Percentiles rank a stretch among this genome's conserved stretches.
These are phyloP conservation scores for Vanrija pseudolonga DNA, from an alignment of 1,284 basidiomycete species.

Conservation along the genomic window DNA sequence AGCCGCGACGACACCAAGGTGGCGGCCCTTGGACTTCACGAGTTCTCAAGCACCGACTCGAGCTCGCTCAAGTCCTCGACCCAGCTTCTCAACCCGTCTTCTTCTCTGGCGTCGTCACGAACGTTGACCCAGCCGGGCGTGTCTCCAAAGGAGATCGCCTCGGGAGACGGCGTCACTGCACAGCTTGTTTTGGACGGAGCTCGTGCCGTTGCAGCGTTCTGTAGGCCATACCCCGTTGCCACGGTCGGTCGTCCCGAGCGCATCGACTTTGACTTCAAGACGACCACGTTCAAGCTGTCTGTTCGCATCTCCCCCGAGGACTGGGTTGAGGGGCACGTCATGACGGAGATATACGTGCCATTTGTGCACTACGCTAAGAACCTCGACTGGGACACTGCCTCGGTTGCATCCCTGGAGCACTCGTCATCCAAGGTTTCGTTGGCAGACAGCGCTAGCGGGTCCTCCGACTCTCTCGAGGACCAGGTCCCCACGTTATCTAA, in stretches of 20 bases:
- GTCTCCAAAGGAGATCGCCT: constrained; percentile 38
- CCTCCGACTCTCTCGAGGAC: no score
- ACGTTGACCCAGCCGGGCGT: constrained; percentile 18
- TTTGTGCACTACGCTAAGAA: constrained; percentile 77
- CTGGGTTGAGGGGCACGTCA: constrained; percentile 46
- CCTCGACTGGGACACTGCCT: constrained; percentile 15
- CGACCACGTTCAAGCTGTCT: constrained; percentile 64
- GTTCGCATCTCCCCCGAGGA: constrained; percentile 59
- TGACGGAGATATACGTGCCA: constrained; percentile 83
- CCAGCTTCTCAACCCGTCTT: neutral
- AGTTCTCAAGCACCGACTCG: neutral
- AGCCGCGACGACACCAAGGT: constrained; percentile 64
- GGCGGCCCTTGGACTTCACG: neutral
- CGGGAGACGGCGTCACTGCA: constrained; percentile 50
- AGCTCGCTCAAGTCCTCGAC: neutral
- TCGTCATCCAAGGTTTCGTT: neutral
- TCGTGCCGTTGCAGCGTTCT: constrained; percentile 74
- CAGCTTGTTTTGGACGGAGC: constrained; percentile 75
- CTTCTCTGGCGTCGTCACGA: constrained; percentile 21
- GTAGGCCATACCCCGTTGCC: constrained; percentile 71
- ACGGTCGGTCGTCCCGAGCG: constrained; percentile 64
- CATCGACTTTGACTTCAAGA: constrained; percentile 72
- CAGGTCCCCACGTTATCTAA: neutral
- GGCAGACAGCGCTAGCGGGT: no score
- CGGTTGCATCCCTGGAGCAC: neutral